Percentiles rank a stretch among this genome's conserved stretches.
Conservation (phyloP, 495 filamentous ascomycete genomes). For the Glonium stellatum region DNA sequence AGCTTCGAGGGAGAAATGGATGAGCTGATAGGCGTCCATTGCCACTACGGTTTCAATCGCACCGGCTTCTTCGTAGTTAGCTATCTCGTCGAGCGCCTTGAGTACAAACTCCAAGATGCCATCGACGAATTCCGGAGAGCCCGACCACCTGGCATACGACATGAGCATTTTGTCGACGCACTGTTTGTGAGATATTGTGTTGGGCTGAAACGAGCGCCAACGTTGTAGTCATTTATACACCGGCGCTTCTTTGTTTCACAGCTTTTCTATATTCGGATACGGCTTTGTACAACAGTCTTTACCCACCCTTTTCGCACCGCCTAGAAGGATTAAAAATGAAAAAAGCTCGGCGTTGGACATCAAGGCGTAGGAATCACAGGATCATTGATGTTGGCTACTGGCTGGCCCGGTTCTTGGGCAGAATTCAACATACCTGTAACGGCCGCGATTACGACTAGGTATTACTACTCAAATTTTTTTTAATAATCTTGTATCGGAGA, state of each 20-base stretch:
- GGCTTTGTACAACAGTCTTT: background rate
- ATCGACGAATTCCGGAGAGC: slow-evolving; percentile 69
- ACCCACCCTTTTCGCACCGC: background rate
- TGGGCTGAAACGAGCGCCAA: slow-evolving; percentile 49
- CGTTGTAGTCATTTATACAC: slow-evolving; percentile 32
- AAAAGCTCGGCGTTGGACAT: too few species aligned
- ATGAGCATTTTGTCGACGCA: slow-evolving; percentile 82
- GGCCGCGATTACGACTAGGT: too few species aligned
- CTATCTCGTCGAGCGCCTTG: slow-evolving; percentile 78
- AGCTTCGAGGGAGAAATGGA: slow-evolving; percentile 6
- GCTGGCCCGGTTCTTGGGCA: too few species aligned
- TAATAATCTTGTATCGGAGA: too few species aligned
- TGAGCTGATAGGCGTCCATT: slow-evolving; percentile 70
- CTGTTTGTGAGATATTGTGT: slow-evolving; percentile 72
- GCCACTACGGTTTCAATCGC: slow-evolving; percentile 91
- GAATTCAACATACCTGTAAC: too few species aligned
- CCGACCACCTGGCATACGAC: slow-evolving; percentile 77
- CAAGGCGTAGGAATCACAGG: too few species aligned
- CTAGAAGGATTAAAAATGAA: too few species aligned
- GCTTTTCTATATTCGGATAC: too few species aligned
- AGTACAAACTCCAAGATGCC: slow-evolving; percentile 65
- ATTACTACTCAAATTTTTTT: too few species aligned
- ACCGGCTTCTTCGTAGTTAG: slow-evolving; percentile 88
- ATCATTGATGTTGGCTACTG: background rate
- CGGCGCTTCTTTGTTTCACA: too few species aligned